Evolutionary conservation across 2,329 filamentous ascomycete genomes (phyloP), one percentile per base, ranked within the genome.

Genomic region (Pseudogymnoascus sp.): DNA sequence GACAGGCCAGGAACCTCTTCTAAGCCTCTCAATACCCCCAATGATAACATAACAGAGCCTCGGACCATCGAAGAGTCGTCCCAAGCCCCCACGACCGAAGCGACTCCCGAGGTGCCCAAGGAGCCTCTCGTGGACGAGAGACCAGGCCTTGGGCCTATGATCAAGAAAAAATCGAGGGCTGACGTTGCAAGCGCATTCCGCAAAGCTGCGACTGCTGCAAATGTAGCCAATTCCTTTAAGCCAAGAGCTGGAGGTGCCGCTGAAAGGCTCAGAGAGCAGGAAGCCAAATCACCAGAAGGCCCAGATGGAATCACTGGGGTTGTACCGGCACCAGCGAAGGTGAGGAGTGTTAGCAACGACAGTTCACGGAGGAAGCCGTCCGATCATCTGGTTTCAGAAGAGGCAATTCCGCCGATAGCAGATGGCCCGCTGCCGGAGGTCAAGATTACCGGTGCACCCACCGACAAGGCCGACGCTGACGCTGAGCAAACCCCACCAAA

Each of bases 291-390:
- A n/a, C 76, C 75, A 2, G 83, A 88, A 22, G 91, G 88, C 4
- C 89, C 91, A 6, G 92, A 97, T 75, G 93, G 92, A 2, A 96
- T 97, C 65, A 96, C 88, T 11, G 84, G 87, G 38, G 92, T 97
- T 37, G 88, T 97, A 20, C 90, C 90, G 22, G 89, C 92, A 3
- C 92, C 92, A 2, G 82, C 76, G 41, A 75, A 79, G 14, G 67
- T 77, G 43, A 74, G 75, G 61, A 73, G 73, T 9, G 66, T 71
- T 54, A 75, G 71, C 60, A 74, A 69, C 47, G 79, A 81, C 60
- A 70, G 71, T 38, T 66, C 70, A 18, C 73, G 67, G 47, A 58
- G 67, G 36, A 67, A 68, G 4, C 63, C 73, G 18, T 67, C 73
- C 43, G 69, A 75, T 12, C 28, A 54, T 36, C 36, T 36, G 36